phyloP scores from a whole-genome alignment of 768 basidiomycete species.

The Dentipellis fragilis region DNA sequence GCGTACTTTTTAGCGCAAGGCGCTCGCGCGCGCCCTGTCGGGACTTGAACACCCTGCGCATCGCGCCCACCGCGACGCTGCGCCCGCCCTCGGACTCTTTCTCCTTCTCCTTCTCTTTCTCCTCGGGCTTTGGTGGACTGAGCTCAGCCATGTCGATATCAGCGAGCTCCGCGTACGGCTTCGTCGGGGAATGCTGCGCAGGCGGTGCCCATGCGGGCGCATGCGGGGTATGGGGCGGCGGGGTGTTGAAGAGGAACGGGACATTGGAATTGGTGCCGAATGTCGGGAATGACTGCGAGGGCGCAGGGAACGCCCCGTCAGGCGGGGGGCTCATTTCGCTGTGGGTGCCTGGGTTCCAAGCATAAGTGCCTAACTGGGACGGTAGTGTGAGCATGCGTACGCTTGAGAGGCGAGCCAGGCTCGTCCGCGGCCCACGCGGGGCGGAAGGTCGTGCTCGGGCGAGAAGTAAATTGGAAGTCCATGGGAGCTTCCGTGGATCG shows the following conservation, averaged over 20 bases:
- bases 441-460: constrained; percentile 38
- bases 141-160: constrained; percentile 73
- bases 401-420: constrained; percentile 55
- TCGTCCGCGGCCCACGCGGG: constrained; percentile 43
- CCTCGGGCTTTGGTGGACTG: constrained; percentile 46
- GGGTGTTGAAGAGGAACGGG: constrained; percentile 63
- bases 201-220: constrained; percentile 61
- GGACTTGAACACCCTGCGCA: constrained; percentile 55
- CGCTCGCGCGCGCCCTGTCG: constrained; percentile 39
- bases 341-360: constrained; percentile 32
- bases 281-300: constrained; percentile 29
- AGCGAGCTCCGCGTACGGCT: constrained; percentile 44
- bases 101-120: constrained; percentile 24
- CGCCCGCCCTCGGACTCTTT: constrained; percentile 27
- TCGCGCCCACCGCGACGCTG: constrained; percentile 50
- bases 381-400: constrained; percentile 29
- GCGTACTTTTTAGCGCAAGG: constrained; percentile 10
- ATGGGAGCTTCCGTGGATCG: constrained; percentile 78
- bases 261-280: constrained; percentile 60
- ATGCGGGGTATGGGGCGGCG: constrained; percentile 31
- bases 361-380: constrained; percentile 25
- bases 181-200: constrained; percentile 45
- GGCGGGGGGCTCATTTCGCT: constrained; percentile 29
- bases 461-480: constrained; percentile 81
- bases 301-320: constrained; percentile 15